A percentile compares a stretch with the other conserved stretches of the same genome.
phyloP scores from a whole-genome alignment of 495 filamentous ascomycete species.

The Lasiosphaeria miniovina region DNA sequence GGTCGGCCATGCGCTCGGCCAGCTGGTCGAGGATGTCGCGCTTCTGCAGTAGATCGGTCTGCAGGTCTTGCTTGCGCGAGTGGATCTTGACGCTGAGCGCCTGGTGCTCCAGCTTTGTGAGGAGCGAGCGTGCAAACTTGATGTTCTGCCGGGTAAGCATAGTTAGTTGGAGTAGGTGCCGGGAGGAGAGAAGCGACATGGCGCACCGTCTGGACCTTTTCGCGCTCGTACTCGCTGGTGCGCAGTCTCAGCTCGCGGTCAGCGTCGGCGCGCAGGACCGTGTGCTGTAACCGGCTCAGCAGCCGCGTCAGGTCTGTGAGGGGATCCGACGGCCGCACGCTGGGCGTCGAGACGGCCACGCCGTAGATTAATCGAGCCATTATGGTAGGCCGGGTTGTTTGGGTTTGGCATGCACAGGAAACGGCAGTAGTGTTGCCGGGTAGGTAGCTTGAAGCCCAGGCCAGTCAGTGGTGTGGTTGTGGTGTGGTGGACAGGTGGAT shows the following conservation, averaged over 20 bases:
- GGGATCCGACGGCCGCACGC: conserved; percentile 19
- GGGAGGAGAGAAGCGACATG: background rate
- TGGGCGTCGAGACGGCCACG: conserved; percentile 12
- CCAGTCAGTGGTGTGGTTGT: background rate
- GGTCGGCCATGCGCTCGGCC: conserved; percentile 59
- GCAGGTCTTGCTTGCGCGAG: conserved; percentile 61
- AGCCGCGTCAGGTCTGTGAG: conserved; percentile 64
- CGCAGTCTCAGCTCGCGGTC: conserved; percentile 55
- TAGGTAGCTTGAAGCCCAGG: too few species aligned
- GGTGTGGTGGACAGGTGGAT: too few species aligned
- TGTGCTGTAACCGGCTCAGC: conserved; percentile 69
- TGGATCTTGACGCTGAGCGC: conserved; percentile 61
- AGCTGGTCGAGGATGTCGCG: conserved; percentile 56
- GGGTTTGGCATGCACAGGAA: background rate
- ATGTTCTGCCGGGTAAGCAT: conserved; percentile 56
- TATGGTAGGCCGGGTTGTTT: conserved; percentile 1
- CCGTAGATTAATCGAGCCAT: conserved; percentile 32
- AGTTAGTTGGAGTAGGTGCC: background rate
- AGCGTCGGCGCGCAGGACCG: conserved; percentile 63
- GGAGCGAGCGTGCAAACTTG: conserved; percentile 72
- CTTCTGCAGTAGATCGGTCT: conserved; percentile 64
- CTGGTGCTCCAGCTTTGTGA: conserved; percentile 74
- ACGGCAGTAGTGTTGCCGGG: too few species aligned
- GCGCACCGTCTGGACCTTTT: conserved; percentile 62
- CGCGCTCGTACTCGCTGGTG: conserved; percentile 66